These are phyloP conservation scores for Jatropha curcas DNA, from an alignment of 345 rosid species.

Conservation along the genomic window DNA sequence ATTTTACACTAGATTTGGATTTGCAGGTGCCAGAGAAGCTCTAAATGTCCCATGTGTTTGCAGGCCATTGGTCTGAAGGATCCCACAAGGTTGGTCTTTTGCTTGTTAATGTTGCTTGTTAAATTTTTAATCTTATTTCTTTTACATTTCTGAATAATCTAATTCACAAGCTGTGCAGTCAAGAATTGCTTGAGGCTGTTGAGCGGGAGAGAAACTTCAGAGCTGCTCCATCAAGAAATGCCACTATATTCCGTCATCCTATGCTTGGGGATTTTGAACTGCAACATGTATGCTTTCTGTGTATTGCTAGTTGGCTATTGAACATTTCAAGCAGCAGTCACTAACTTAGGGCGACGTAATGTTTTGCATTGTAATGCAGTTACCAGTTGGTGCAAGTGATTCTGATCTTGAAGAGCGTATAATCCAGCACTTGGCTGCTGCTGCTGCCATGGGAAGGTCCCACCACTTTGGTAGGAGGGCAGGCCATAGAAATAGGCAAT, in stretches of 20 bases:
- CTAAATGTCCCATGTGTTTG: slow-evolving; percentile 35
- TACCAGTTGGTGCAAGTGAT: slow-evolving; percentile 30
- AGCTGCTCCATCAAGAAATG: slow-evolving; percentile 23
- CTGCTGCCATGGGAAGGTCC: slow-evolving; percentile 43
- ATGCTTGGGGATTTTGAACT: slow-evolving; percentile 32
- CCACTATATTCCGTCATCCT: slow-evolving; percentile 33
- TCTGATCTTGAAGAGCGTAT: slow-evolving; percentile 35
- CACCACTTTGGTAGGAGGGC: slow-evolving; percentile 29
- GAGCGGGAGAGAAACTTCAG: slow-evolving; percentile 35
- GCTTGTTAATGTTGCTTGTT: not conserved
- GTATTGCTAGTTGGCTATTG: not conserved
- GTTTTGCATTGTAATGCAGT: slow-evolving; percentile 14
- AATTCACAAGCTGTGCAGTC: slow-evolving; percentile 21
- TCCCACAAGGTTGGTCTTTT: slow-evolving; percentile 25
- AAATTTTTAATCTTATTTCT: not conserved
- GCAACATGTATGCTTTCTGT: slow-evolving; percentile 28
- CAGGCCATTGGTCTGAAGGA: slow-evolving; percentile 28
- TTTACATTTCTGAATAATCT: not conserved
- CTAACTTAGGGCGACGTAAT: not conserved
- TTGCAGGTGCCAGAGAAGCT: slow-evolving; percentile 41
- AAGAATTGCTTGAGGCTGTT: slow-evolving; percentile 35
- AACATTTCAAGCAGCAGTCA: not conserved
- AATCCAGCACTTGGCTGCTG: slow-evolving; percentile 50
- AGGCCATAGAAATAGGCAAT: slow-evolving; percentile 30
- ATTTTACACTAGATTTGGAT: not conserved